phyloP scores from a whole-genome alignment of 2,329 filamentous ascomycete species.

The Venturiaceae sp. region DNA sequence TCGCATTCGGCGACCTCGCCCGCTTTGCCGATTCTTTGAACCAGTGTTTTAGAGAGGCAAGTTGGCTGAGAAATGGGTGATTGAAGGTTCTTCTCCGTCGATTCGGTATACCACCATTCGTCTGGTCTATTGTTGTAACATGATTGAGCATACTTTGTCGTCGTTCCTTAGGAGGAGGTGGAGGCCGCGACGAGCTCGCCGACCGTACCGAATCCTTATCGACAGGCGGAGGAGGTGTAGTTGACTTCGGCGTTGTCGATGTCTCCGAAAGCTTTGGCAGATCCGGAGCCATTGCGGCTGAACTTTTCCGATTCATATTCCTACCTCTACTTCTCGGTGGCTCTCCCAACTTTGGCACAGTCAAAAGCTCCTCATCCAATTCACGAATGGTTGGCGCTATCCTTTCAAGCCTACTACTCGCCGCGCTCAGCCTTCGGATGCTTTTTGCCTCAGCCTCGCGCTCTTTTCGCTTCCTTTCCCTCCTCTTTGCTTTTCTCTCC shows the following conservation, averaged over 20 bases:
- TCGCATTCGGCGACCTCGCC: conserved; percentile 42
- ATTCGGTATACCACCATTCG: conserved; percentile 45
- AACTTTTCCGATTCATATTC: conserved; percentile 56
- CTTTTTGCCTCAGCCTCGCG: conserved; percentile 73
- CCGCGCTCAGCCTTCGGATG: conserved; percentile 73
- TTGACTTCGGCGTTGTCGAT: conserved; percentile 24
- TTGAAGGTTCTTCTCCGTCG: conserved; percentile 48
- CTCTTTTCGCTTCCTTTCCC: conserved; percentile 77
- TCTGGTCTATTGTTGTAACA: conserved; percentile 52
- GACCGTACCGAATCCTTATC: conserved; percentile 73
- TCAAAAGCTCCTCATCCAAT: conserved; percentile 63
- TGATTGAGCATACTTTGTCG: conserved; percentile 80
- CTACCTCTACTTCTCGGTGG: conserved; percentile 64
- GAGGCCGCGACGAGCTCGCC: conserved; percentile 65
- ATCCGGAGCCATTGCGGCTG: conserved; percentile 14
- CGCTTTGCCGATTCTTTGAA: conserved; percentile 58
- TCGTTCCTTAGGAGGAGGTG: conserved; percentile 79
- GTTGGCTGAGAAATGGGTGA: conserved; percentile 55
- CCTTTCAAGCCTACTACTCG: conserved; percentile 76
- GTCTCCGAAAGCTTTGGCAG: conserved; percentile 67
- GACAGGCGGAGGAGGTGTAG: conserved; percentile 56
- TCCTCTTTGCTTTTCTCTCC: conserved; percentile 69
- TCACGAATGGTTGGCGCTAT: conserved; percentile 68
- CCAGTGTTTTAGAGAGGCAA: conserved; percentile 62
- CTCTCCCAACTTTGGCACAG: conserved; percentile 37